These are phyloP conservation scores for Halophytophthora batemanensis DNA, from an alignment of 352 stramenopile genomes.

Conservation along the genomic window DNA sequence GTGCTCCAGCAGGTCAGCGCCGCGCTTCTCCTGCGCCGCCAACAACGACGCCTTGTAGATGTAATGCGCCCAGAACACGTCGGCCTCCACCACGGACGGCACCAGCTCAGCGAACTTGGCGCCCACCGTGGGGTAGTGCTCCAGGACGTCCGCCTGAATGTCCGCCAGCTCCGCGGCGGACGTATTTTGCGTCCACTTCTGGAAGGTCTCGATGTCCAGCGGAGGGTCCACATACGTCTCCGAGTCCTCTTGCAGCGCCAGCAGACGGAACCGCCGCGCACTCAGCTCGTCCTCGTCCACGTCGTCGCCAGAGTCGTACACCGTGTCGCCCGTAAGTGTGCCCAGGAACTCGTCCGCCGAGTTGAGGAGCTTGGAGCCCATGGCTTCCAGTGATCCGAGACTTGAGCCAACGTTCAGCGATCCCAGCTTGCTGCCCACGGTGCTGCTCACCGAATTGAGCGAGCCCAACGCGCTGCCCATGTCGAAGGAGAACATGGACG, in stretches of 20 bases:
- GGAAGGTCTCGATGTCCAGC: conserved; percentile 56
- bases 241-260: conserved; percentile 60
- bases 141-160: conserved; percentile 52
- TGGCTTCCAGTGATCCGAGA: conserved; percentile 46
- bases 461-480: conserved; percentile 23
- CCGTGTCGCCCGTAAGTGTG: conserved; percentile 30
- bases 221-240: conserved; percentile 63
- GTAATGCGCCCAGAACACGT: conserved; percentile 70
- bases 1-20: conserved; percentile 59
- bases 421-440: conserved; percentile 28
- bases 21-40: conserved; percentile 62
- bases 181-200: conserved; percentile 49
- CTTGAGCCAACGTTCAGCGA: conserved; percentile 27
- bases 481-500: conserved; percentile 62
- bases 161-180: conserved; percentile 31
- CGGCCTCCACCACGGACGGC: conserved; percentile 38
- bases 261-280: conserved; percentile 50
- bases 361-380: conserved; percentile 70
- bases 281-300: conserved; percentile 36
- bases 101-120: conserved; percentile 60
- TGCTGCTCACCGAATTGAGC: conserved; percentile 33
- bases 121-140: conserved; percentile 59
- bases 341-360: conserved; percentile 63
- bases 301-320: conserved; percentile 25
- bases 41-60: conserved; percentile 74